Evolutionary conservation across 768 basidiomycete species (phyloP).

Genomic region (Psilocybe sp.): DNA sequence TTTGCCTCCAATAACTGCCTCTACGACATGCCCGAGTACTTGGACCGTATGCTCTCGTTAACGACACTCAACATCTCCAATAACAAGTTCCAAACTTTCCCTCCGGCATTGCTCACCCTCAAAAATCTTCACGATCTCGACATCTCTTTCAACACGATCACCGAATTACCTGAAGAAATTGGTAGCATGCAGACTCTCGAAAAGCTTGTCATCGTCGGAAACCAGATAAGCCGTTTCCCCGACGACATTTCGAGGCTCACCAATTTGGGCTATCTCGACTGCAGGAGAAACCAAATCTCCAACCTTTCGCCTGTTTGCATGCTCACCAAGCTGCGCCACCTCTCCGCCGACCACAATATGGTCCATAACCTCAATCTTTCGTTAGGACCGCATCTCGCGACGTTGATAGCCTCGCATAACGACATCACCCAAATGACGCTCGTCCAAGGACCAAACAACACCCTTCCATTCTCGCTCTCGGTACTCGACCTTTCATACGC

Average conservation of each 20-base stretch:
- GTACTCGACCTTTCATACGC: slow-evolving; percentile 83
- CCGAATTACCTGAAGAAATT: slow-evolving; percentile 77
- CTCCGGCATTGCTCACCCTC: slow-evolving; percentile 71
- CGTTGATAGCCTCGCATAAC: slow-evolving; percentile 80
- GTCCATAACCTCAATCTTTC: slow-evolving; percentile 79
- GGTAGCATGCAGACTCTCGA: slow-evolving; percentile 68
- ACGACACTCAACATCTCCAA: slow-evolving; percentile 90
- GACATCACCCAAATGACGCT: slow-evolving; percentile 81
- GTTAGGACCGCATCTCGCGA: slow-evolving; percentile 61
- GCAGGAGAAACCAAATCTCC: slow-evolving; percentile 77
- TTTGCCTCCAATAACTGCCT: slow-evolving; percentile 90
- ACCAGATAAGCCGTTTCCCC: slow-evolving; percentile 74
- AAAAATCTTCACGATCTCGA: slow-evolving; percentile 76
- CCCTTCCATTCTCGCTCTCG: slow-evolving; percentile 41
- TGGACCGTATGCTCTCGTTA: slow-evolving; percentile 68
- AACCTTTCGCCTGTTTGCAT: slow-evolving; percentile 72
- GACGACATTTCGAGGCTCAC: slow-evolving; percentile 51
- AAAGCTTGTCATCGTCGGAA: slow-evolving; percentile 77
- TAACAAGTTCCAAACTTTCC: slow-evolving; percentile 84
- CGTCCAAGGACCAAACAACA: slow-evolving; percentile 40
- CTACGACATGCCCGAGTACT: slow-evolving; percentile 81
- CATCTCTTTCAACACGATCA: slow-evolving; percentile 90
- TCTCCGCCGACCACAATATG: slow-evolving; percentile 81
- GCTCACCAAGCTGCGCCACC: slow-evolving; percentile 63
- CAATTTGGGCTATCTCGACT: slow-evolving; percentile 73